Conservation (phyloP, 2,329 filamentous ascomycete genomes). For the Penicillium sp. region DNA sequence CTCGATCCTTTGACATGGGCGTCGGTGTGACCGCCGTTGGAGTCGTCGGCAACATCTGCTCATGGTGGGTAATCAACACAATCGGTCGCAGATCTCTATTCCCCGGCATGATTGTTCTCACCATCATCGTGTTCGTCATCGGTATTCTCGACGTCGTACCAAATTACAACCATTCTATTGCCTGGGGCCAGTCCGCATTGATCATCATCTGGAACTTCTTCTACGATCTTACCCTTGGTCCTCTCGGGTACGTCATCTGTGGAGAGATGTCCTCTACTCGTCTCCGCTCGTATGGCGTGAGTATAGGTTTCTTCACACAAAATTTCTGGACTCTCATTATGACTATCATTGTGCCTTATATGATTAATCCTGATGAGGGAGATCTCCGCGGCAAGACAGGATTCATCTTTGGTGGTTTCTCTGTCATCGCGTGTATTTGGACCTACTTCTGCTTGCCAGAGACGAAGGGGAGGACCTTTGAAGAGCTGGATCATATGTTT, state of each 20-base stretch:
- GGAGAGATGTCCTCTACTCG: slow-evolving; percentile 11
- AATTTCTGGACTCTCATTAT: slow-evolving; percentile 6
- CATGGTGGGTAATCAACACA: slow-evolving; percentile 36
- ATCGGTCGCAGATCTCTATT: slow-evolving; percentile 36
- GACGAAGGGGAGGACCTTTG: slow-evolving; percentile 22
- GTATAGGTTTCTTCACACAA: slow-evolving; percentile 5
- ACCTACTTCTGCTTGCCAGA: slow-evolving; percentile 26
- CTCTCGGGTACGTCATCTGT: slow-evolving; percentile 9
- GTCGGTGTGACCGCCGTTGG: slow-evolving; percentile 32
- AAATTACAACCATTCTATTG: slow-evolving; percentile 1
- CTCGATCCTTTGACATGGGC: slow-evolving; percentile 10
- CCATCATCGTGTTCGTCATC: slow-evolving; percentile 32
- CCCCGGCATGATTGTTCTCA: slow-evolving; percentile 33
- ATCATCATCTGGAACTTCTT: slow-evolving; percentile 12
- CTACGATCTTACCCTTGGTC: slow-evolving; percentile 10
- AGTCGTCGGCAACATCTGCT: slow-evolving; percentile 36
- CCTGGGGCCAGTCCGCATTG: slow-evolving; percentile 6
- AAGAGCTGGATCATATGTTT: slow-evolving; percentile 16
- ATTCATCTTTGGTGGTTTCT: slow-evolving; percentile 29
- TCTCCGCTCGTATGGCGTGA: slow-evolving; percentile 4
- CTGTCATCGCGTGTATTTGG: slow-evolving; percentile 9
- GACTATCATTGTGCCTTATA: slow-evolving; percentile 7
- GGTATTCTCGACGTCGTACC: slow-evolving; percentile 9
- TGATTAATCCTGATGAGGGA: slow-evolving; percentile 21
- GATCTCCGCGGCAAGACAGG: slow-evolving; percentile 32